phyloP scores from a whole-genome alignment of 75 land plant genomes.

The Cryptomeria japonica region DNA sequence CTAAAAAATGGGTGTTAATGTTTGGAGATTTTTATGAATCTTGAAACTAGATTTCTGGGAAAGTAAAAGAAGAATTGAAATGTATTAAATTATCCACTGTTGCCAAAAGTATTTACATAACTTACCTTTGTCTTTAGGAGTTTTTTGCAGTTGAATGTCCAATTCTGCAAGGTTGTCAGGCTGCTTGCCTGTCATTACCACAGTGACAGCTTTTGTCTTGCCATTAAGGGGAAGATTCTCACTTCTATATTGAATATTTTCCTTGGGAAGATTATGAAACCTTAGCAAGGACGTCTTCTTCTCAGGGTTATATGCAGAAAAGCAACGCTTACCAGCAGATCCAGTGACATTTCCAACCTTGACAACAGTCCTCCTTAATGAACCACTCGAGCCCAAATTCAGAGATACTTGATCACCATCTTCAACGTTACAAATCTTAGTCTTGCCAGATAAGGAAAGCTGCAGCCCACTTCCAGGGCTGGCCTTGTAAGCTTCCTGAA shows the following conservation, averaged over 20 bases:
- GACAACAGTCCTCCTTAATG: not conserved
- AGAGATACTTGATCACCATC: not conserved
- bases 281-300: not conserved
- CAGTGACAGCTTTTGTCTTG: not conserved
- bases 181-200: not conserved
- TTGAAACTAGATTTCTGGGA: not conserved
- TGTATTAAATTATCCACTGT: not conserved
- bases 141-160: not conserved
- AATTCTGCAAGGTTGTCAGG: not conserved
- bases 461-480: not conserved
- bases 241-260: not conserved
- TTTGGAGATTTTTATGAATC: not conserved
- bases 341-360: not conserved
- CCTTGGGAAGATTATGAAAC: not conserved
- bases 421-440: not conserved
- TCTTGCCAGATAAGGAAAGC: not conserved
- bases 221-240: not conserved
- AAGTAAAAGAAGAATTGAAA: too few species aligned
- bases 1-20: not conserved
- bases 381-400: not conserved
- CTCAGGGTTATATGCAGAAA: not conserved
- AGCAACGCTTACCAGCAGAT: not conserved
- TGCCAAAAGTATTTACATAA: not conserved
- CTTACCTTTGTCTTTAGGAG: not conserved
- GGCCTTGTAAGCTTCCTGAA: not conserved